phyloP scores from a whole-genome alignment of 768 basidiomycete genomes.

The Megacollybia marginata region DNA sequence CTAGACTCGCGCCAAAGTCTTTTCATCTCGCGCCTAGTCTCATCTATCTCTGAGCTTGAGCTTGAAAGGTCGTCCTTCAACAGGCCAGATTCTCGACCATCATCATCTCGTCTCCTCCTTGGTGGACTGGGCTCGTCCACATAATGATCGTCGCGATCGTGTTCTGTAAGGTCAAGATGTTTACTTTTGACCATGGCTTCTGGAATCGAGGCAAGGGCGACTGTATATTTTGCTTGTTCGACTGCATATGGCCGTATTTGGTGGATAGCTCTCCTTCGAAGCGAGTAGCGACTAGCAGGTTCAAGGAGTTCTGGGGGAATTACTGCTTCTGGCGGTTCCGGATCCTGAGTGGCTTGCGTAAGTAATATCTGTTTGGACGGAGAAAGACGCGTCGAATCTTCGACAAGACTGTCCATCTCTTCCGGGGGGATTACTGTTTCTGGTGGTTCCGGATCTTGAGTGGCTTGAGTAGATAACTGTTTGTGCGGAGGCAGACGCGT shows the following conservation, averaged over 20 bases:
- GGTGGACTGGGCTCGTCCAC: neutral
- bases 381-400: neutral
- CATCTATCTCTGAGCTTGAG: neutral
- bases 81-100: conserved; percentile 1
- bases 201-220: conserved; percentile 42
- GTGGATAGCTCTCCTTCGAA: conserved; percentile 45
- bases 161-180: conserved; percentile 23
- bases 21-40: neutral
- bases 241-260: conserved; percentile 59
- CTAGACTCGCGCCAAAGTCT: neutral
- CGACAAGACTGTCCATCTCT: neutral
- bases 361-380: neutral
- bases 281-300: conserved; percentile 34
- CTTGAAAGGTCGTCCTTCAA: neutral
- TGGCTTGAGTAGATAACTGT: neutral
- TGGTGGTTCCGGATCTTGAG: neutral
- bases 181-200: conserved; percentile 59
- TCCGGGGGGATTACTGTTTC: conserved; percentile 3
- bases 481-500: too few relatives aligned
- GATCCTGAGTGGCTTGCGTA: neutral
- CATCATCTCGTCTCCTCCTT: conserved; percentile 1
- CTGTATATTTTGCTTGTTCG: conserved; percentile 47
- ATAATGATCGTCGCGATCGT: conserved; percentile 18
- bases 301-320: conserved; percentile 5
- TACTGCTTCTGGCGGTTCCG: neutral